Percentiles rank a stretch among this genome's conserved stretches.
phyloP scores from a whole-genome alignment of 2,329 filamentous ascomycete genomes.

The Xylariomycetidae sp. region DNA sequence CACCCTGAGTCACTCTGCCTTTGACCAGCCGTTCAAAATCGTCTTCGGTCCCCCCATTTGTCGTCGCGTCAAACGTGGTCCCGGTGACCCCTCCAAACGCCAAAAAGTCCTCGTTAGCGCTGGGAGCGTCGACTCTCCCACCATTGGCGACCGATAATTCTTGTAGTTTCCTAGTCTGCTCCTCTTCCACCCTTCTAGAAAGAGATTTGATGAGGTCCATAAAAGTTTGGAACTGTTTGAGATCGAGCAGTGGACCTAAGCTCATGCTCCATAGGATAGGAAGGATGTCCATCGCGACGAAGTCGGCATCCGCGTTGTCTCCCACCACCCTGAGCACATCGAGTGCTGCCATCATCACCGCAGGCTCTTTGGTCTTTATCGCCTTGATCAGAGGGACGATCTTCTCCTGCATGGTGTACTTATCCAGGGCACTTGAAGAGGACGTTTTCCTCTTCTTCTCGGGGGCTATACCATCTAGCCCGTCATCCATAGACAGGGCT shows the following conservation, averaged over 20 bases:
- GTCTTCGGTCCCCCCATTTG: slow-evolving; percentile 55
- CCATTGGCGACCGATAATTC: slow-evolving; percentile 64
- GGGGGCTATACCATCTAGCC: slow-evolving; percentile 65
- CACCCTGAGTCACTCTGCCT: slow-evolving; percentile 50
- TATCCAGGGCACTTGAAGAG: slow-evolving; percentile 80
- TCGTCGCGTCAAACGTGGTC: slow-evolving; percentile 46
- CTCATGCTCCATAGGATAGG: slow-evolving; percentile 90
- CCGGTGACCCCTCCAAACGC: slow-evolving; percentile 66
- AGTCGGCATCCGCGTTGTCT: slow-evolving; percentile 77
- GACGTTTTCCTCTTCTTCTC: slow-evolving; percentile 56
- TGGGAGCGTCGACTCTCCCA: slow-evolving; percentile 37
- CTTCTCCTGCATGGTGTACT: slow-evolving; percentile 98
- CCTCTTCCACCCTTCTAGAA: slow-evolving; percentile 76
- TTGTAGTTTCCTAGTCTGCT: slow-evolving; percentile 83
- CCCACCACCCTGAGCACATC: slow-evolving; percentile 82
- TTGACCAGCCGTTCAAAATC: slow-evolving; percentile 91
- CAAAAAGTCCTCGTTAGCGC: slow-evolving; percentile 62
- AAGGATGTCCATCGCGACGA: slow-evolving; percentile 85
- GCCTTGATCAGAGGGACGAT: slow-evolving; percentile 83
- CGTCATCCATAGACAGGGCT: slow-evolving; percentile 54
- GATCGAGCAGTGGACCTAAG: slow-evolving; percentile 80
- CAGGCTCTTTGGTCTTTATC: slow-evolving; percentile 97
- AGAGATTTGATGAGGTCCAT: slow-evolving; percentile 83
- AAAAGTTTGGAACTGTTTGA: slow-evolving; percentile 83
- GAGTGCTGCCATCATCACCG: slow-evolving; percentile 91